A percentile compares a stretch with the other conserved stretches of the same genome.
Evolutionary conservation across 805 yeast genomes (phyloP).

Genomic region (Ogataea glucozyma): DNA sequence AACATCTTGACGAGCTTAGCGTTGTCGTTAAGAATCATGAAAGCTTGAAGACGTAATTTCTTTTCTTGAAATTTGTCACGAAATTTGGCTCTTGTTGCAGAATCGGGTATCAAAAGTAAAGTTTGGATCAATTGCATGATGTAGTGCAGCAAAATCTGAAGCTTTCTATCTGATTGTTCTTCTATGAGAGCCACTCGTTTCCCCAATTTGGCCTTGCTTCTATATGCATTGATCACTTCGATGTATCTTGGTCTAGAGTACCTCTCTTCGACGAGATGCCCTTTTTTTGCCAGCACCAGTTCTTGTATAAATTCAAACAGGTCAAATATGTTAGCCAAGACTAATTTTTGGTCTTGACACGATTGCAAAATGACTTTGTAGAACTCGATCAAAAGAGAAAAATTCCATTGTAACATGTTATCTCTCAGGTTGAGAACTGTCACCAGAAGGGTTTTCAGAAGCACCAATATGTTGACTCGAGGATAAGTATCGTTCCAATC

Average conservation of each 20-base stretch:
- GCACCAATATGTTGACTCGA: constrained; percentile 7
- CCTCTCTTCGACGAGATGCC: neutral
- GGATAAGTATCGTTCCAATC: constrained; percentile 10
- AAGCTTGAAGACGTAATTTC: constrained; percentile 17
- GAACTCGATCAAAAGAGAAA: constrained; percentile 9
- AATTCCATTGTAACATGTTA: constrained; percentile 10
- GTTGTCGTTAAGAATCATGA: constrained; percentile 20
- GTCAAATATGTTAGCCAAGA: constrained; percentile 7
- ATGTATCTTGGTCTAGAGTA: constrained; percentile 16
- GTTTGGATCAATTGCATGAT: constrained; percentile 10
- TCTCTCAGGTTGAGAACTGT: constrained; percentile 6
- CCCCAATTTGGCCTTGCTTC: constrained; percentile 6
- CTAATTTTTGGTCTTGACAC: constrained; percentile 9
- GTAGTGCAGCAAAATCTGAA: constrained; percentile 19
- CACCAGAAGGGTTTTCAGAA: constrained; percentile 9
- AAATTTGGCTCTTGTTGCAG: constrained; percentile 7
- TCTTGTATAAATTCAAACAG: constrained; percentile 17
- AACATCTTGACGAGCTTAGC: constrained; percentile 16
- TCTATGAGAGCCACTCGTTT: constrained; percentile 7
- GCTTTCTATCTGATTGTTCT: constrained; percentile 8
- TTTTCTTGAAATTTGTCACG: constrained; percentile 3
- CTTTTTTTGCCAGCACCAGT: constrained; percentile 13
- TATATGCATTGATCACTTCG: constrained; percentile 12
- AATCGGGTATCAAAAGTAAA: constrained; percentile 7
- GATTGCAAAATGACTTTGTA: constrained; percentile 7